A percentile compares a stretch with the other conserved stretches of the same genome.
Evolutionary conservation across 1,284 basidiomycete genomes (phyloP).

Genomic region (Trichosporon faecale): DNA sequence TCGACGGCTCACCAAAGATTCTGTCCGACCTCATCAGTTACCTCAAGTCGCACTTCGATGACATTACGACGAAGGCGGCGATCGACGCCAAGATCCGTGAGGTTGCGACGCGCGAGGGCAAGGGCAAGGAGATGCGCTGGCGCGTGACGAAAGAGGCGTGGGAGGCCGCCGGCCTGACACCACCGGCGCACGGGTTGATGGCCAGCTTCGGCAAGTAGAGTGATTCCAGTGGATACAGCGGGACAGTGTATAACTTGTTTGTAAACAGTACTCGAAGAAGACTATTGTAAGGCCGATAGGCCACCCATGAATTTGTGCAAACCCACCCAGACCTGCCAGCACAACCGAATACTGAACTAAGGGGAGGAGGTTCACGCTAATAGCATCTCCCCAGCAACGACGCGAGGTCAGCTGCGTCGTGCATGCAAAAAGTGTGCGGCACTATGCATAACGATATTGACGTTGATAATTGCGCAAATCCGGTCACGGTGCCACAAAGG

Average conservation of each 20-base stretch:
- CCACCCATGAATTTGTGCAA: neutral
- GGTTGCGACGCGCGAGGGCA: constrained; percentile 43
- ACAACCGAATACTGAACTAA: neutral
- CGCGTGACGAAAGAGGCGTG: constrained; percentile 40
- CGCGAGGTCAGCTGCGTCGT: neutral
- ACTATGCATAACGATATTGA: no score
- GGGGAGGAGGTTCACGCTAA: no score
- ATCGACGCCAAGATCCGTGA: constrained; percentile 49
- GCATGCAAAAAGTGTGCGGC: neutral
- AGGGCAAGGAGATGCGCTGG: constrained; percentile 42
- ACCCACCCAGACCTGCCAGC: neutral
- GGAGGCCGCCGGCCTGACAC: constrained; percentile 12
- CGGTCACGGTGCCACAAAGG: neutral
- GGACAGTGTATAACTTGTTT: constrained; percentile 4
- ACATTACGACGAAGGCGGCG: constrained; percentile 46
- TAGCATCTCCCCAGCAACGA: no score
- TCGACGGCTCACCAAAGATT: constrained; percentile 44
- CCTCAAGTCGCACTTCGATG: constrained; percentile 39
- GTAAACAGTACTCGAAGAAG: neutral
- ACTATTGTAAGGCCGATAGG: neutral
- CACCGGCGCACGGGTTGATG: constrained; percentile 1
- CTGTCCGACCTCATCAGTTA: constrained; percentile 39
- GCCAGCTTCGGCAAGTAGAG: neutral
- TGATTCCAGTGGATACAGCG: neutral
- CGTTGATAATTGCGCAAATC: neutral